These are phyloP conservation scores for Pythium dissotocum DNA, from an alignment of 352 stramenopile genomes.

Conservation along the genomic window DNA sequence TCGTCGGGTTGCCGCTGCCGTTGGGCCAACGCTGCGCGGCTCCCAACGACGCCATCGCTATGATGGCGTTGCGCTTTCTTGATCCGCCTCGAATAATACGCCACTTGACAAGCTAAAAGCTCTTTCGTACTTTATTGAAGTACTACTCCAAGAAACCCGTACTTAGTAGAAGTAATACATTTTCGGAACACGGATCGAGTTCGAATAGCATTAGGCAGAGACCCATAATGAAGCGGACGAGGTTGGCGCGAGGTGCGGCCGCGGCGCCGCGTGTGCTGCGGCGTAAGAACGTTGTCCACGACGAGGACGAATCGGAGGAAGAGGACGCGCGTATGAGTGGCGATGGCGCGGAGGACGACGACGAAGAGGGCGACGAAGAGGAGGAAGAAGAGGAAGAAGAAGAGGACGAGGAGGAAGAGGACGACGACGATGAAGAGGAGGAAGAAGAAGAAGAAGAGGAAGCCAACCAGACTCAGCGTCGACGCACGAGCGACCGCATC, in stretches of 20 bases:
- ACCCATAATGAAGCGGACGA: constrained; percentile 48
- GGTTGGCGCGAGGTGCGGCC: constrained; percentile 33
- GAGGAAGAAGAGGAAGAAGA: constrained; percentile 38
- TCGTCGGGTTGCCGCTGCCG: not conserved
- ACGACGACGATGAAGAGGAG: constrained; percentile 48
- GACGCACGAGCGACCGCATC: constrained; percentile 27
- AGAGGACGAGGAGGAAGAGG: constrained; percentile 36
- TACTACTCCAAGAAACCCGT: constrained; percentile 17
- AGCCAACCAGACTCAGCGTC: constrained; percentile 30
- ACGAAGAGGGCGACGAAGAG: constrained; percentile 38
- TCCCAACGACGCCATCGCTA: constrained; percentile 8
- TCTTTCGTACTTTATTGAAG: constrained; percentile 24
- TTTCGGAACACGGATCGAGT: not conserved
- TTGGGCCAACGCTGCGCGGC: not conserved
- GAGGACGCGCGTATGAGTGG: constrained; percentile 32
- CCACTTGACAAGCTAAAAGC: not conserved
- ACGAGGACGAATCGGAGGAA: constrained; percentile 55
- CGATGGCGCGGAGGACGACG: constrained; percentile 36
- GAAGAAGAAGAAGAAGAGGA: constrained; percentile 44
- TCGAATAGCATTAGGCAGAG: not conserved
- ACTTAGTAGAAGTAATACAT: constrained; percentile 24
- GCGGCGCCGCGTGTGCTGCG: constrained; percentile 56
- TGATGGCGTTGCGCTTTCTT: not conserved
- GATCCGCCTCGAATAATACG: not conserved
- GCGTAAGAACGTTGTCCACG: constrained; percentile 74